A percentile compares a stretch with the other conserved stretches of the same genome.
Conservation (phyloP, 2,329 filamentous ascomycete species). For the Phaeomoniella chlamydospora region DNA sequence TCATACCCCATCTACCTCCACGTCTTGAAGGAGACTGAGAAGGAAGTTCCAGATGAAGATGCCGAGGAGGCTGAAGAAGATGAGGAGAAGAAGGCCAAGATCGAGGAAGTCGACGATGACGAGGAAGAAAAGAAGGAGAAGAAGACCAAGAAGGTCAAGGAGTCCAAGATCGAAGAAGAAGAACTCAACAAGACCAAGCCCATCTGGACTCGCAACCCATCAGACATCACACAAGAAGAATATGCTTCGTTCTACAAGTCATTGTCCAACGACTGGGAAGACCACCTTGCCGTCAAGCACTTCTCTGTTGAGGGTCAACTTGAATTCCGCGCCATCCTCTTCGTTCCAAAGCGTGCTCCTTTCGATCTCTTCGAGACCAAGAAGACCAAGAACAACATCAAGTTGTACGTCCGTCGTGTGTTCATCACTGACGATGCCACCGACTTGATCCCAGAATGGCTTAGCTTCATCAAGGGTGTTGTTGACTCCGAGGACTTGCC, state of each 20-base stretch:
- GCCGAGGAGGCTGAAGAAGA: slow-evolving; percentile 63
- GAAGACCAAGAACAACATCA: slow-evolving; percentile 99
- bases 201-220: slow-evolving; percentile 97
- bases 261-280: slow-evolving; percentile 99
- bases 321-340: slow-evolving; percentile 99
- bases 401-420: slow-evolving; percentile 98
- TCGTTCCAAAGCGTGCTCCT: slow-evolving; percentile 97
- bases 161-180: slow-evolving; percentile 96
- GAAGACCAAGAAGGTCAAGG: slow-evolving; percentile 99
- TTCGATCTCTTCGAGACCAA: slow-evolving; percentile 99
- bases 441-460: slow-evolving; percentile 98
- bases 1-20: slow-evolving; percentile 99
- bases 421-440: slow-evolving; percentile 99
- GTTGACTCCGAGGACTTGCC: slow-evolving; percentile 99
- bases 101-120: slow-evolving; percentile 83
- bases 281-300: slow-evolving; percentile 99
- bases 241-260: slow-evolving; percentile 99
- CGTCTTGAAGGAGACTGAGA: slow-evolving; percentile 98
- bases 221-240: slow-evolving; percentile 90
- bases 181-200: slow-evolving; percentile 99
- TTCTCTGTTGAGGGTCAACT: slow-evolving; percentile 99
- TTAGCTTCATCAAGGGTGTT: slow-evolving; percentile 99
- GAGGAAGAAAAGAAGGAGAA: slow-evolving; percentile 83
- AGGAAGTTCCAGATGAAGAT: slow-evolving; percentile 93
- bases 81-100: slow-evolving; percentile 84